These are phyloP conservation scores for Leccinum pachyderme DNA, from an alignment of 1,284 basidiomycete species.

Conservation along the genomic window DNA sequence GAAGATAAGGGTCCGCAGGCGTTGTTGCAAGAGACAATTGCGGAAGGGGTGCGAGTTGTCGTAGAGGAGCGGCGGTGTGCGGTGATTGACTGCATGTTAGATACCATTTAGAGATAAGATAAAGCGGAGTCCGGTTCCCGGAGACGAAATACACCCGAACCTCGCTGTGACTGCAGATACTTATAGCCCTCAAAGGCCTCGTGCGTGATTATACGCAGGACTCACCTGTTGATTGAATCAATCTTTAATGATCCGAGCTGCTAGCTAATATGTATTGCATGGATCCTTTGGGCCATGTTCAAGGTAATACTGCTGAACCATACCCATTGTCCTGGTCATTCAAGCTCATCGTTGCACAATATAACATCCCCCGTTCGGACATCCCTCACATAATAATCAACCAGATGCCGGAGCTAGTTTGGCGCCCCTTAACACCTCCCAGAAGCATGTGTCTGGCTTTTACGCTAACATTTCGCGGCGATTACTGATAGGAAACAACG, in stretches of 20 bases:
- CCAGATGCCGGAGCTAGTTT: neutral
- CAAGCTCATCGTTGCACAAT: neutral
- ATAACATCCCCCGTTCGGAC: neutral
- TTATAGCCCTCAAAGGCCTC: neutral
- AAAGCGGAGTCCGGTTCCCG: neutral
- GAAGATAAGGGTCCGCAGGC: slow-evolving; percentile 18
- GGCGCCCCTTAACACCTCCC: neutral
- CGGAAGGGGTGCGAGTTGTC: slow-evolving; percentile 54
- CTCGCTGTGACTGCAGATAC: neutral
- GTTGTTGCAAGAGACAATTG: slow-evolving; percentile 42
- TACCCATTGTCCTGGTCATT: neutral
- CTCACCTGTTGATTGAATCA: neutral
- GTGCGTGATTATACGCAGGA: neutral
- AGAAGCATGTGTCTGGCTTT: neutral
- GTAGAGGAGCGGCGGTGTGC: slow-evolving; percentile 60
- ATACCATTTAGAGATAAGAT: slow-evolving; percentile 32
- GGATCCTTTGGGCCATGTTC: neutral
- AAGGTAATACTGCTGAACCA: neutral
- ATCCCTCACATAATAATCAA: neutral
- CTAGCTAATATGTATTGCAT: neutral
- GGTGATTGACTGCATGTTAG: slow-evolving; percentile 54
- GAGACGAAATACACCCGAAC: no score
- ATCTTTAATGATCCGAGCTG: neutral
- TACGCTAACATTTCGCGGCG: neutral
- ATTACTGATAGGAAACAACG: neutral